Evolutionary conservation across 2,329 filamentous ascomycete species (phyloP).

Genomic region (Colletotrichum australisinense): DNA sequence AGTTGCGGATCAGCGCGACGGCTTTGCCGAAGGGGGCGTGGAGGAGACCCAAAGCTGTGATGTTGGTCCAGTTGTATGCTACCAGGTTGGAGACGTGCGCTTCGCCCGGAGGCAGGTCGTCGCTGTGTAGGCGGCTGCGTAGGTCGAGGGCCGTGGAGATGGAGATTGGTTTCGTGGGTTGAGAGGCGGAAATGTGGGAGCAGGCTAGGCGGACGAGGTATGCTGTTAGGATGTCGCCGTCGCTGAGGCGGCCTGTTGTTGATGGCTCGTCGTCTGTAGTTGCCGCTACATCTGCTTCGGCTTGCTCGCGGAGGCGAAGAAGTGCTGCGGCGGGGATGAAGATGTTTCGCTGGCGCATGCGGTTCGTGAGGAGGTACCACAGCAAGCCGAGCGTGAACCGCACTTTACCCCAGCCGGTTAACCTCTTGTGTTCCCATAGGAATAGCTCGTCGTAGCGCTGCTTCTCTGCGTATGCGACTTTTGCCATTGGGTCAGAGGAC

Average conservation of each 20-base stretch:
- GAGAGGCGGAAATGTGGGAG: not conserved
- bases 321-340: constrained; percentile 38
- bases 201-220: constrained; percentile 25
- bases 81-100: constrained; percentile 27
- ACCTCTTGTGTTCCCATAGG: constrained; percentile 14
- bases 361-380: constrained; percentile 31
- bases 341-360: constrained; percentile 29
- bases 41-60: not conserved
- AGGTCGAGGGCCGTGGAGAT: constrained; percentile 28
- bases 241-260: constrained; percentile 5
- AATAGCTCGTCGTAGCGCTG: constrained; percentile 48
- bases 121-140: constrained; percentile 14
- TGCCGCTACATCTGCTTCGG: not conserved
- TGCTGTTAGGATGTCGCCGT: constrained; percentile 27
- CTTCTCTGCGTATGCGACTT: constrained; percentile 32
- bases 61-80: constrained; percentile 30
- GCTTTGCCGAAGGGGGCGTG: constrained; percentile 13
- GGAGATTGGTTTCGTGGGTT: not conserved
- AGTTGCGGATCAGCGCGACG: constrained; percentile 7
- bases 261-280: not conserved
- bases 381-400: constrained; percentile 13
- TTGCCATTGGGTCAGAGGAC: constrained; percentile 34
- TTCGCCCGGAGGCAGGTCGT: constrained; percentile 5
- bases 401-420: constrained; percentile 7
- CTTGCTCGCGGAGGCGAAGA: not conserved